phyloP scores from a whole-genome alignment of 176 grass and related monocot genomes.

The Carex scoparia region DNA sequence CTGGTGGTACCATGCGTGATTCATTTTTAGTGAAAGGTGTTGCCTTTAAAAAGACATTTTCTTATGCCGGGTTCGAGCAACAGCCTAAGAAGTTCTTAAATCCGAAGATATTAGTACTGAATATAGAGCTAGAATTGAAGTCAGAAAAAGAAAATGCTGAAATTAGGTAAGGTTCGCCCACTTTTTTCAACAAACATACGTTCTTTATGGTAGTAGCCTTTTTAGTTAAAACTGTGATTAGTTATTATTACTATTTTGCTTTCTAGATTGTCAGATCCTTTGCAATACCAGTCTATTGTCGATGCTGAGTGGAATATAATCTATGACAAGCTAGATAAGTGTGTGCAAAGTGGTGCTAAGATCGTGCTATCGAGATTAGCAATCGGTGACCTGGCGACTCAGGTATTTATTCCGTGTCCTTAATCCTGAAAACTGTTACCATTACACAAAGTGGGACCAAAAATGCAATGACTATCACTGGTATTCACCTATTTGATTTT shows the following conservation, averaged over 20 bases:
- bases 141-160: conserved; percentile 99
- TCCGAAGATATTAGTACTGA: conserved; percentile 85
- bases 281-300: conserved; percentile 98
- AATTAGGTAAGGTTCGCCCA: conserved; percentile 46
- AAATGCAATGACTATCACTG: neutral
- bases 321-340: conserved; percentile 97
- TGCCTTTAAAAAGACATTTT: conserved; percentile 97
- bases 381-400: conserved; percentile 94
- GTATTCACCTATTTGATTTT: neutral
- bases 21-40: conserved; percentile 95
- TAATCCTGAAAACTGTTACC: neutral
- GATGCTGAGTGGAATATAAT: conserved; percentile 99
- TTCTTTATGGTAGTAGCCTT: neutral
- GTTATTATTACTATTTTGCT: neutral
- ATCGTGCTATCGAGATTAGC: conserved; percentile 82
- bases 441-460: neutral
- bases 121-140: conserved; percentile 92
- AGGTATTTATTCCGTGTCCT: conserved; percentile 37
- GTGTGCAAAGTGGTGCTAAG: conserved; percentile 86
- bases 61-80: conserved; percentile 93
- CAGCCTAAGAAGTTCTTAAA: conserved; percentile 92
- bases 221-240: neutral
- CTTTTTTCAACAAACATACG: neutral
- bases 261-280: conserved; percentile 70
- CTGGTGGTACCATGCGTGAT: conserved; percentile 90